A percentile compares a stretch with the other conserved stretches of the same genome.
Evolutionary conservation across 192 early-diverging fungal species (phyloP).

Genomic region (Backusella australiensis): DNA sequence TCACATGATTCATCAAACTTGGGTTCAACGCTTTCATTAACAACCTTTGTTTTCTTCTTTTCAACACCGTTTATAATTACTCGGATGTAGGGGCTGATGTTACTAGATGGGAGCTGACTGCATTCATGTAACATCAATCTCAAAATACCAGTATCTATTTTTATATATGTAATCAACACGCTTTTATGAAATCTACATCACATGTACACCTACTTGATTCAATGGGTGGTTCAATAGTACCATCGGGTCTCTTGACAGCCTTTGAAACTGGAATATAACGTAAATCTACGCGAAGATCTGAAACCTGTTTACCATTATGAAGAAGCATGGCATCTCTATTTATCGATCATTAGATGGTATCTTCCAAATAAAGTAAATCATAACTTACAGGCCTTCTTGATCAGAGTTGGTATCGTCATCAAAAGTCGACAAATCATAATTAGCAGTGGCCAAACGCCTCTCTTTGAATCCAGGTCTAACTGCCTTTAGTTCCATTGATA

Average conservation of each 20-base stretch:
- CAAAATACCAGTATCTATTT: slow-evolving; percentile 51
- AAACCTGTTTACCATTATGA: slow-evolving; percentile 26
- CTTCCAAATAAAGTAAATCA: background rate
- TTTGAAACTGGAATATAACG: slow-evolving; percentile 42
- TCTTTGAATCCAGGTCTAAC: slow-evolving; percentile 20
- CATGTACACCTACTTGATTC: slow-evolving; percentile 45
- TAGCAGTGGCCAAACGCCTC: slow-evolving; percentile 19
- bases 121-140: slow-evolving; percentile 55
- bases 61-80: slow-evolving; percentile 45
- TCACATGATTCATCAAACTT: slow-evolving; percentile 66
- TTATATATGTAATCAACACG: background rate
- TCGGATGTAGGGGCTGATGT: slow-evolving; percentile 46
- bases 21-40: slow-evolving; percentile 67
- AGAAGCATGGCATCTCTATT: slow-evolving; percentile 18
- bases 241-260: slow-evolving; percentile 36
- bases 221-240: slow-evolving; percentile 38
- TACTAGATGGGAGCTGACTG: slow-evolving; percentile 43
- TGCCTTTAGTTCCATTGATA: slow-evolving; percentile 19
- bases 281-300: slow-evolving; percentile 30
- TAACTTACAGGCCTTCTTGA: slow-evolving; percentile 31
- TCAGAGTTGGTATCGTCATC: slow-evolving; percentile 9
- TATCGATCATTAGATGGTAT: background rate
- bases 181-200: background rate
- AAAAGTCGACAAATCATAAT: slow-evolving; percentile 12
- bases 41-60: slow-evolving; percentile 48